Conservation (phyloP, 495 filamentous ascomycete species). For the Haplographium delicatum region DNA sequence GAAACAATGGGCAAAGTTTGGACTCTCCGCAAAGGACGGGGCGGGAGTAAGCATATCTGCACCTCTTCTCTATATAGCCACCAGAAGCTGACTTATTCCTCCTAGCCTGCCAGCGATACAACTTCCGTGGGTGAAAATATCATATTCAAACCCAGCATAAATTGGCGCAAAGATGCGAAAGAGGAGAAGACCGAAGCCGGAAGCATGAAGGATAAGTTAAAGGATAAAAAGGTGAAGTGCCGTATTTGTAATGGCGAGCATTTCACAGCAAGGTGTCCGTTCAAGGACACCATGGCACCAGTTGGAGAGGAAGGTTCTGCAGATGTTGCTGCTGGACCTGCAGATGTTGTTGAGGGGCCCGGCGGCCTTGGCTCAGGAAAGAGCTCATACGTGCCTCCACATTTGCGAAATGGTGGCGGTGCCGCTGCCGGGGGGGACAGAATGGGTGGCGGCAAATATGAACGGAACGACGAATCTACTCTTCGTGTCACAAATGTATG, state of each 20-base stretch:
- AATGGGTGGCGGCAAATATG: slow-evolving; percentile 84
- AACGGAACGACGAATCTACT: slow-evolving; percentile 68
- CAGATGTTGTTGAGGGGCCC: slow-evolving; percentile 24
- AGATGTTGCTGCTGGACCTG: slow-evolving; percentile 49
- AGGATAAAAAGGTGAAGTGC: slow-evolving; percentile 99
- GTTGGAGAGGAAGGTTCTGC: slow-evolving; percentile 45
- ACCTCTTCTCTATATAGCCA: not conserved
- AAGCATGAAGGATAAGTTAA: slow-evolving; percentile 83
- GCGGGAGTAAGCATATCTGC: slow-evolving; percentile 29
- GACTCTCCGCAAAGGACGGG: slow-evolving; percentile 62
- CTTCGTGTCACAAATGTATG: not conserved
- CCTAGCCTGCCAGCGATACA: slow-evolving; percentile 63
- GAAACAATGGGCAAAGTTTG: slow-evolving; percentile 88
- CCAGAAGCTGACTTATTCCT: slow-evolving; percentile 24
- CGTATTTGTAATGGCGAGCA: slow-evolving; percentile 98
- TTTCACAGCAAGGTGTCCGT: slow-evolving; percentile 86
- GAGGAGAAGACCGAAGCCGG: slow-evolving; percentile 68
- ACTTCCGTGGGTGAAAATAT: slow-evolving; percentile 97
- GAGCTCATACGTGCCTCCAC: slow-evolving; percentile 86
- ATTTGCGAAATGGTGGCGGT: slow-evolving; percentile 66
- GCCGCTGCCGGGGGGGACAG: slow-evolving; percentile 63
- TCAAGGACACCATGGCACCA: slow-evolving; percentile 62
- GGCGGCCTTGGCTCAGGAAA: slow-evolving; percentile 62
- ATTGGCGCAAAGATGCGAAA: slow-evolving; percentile 85
- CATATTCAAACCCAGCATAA: slow-evolving; percentile 80